Conservation (phyloP, 108 stramenopile species). For the Cyclotella choctawhatcheeana region DNA sequence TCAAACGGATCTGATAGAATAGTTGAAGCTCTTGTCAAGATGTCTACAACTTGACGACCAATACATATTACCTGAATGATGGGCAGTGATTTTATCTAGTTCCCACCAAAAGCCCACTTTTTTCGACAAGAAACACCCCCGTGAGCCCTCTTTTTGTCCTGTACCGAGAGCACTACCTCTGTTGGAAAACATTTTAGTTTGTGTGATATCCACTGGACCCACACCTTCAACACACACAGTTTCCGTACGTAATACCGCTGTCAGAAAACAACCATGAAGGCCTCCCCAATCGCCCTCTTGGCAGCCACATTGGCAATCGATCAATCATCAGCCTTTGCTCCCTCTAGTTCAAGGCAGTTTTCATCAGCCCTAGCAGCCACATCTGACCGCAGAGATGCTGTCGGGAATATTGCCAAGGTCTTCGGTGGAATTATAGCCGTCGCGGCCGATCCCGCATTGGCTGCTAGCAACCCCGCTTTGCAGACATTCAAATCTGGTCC, state of each 20-base stretch:
- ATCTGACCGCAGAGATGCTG: conserved; percentile 44
- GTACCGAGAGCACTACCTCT: too few relatives aligned
- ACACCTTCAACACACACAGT: conserved; percentile 1
- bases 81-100: too few relatives aligned
- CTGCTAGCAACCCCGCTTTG: conserved; percentile 39
- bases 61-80: too few relatives aligned
- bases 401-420: conserved; percentile 44
- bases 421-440: conserved; percentile 40
- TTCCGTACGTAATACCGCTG: not conserved
- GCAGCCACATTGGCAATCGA: conserved; percentile 30
- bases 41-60: too few relatives aligned
- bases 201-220: not conserved
- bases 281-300: conserved; percentile 26
- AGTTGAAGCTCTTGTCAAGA: too few relatives aligned
- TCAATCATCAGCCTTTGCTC: conserved; percentile 33
- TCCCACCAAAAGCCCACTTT: too few relatives aligned
- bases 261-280: conserved; percentile 32
- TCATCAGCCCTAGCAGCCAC: conserved; percentile 39
- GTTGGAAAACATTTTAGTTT: too few relatives aligned
- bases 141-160: too few relatives aligned
- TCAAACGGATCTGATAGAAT: too few relatives aligned
- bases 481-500: conserved; percentile 26
- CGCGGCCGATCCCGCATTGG: conserved; percentile 44
- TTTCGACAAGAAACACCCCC: too few relatives aligned
- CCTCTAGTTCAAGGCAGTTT: conserved; percentile 23